Base-by-base conservation (phyloP, 805 yeast genomes). In the Saturnispora galanensis region DNA sequence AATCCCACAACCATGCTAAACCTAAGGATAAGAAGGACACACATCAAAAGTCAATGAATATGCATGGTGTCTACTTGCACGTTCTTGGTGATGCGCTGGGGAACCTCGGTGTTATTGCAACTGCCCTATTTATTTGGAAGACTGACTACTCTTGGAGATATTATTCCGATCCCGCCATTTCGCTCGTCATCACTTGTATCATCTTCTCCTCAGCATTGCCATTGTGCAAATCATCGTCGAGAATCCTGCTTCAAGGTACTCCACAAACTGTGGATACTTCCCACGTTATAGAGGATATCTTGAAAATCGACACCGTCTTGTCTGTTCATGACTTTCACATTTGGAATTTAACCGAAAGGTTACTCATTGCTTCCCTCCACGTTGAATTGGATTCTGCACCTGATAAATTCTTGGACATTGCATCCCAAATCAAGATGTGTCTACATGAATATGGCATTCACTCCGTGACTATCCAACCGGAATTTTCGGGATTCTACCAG, bases 31-130 rank as follows among this genome's bases (percentile, higher is more conserved):
- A 50, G 36, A 16, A 10, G 1, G 45, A 48, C 10, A 33, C 9
- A 13, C 49, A 50, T 31, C 57, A 60, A 30, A 77, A 74, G 58
- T 84, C 96, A n/a, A 69, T 90, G 68, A 90, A 93, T 64, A 90
- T 90, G 97, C 89, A 86, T 56, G 98, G 98, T 51, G 97, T 90
- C 3, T 93, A 86, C 59, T 70, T 90, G 57, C 98, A 90, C 59
- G 98, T 93, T 10, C 50, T 93, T 54, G 97, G 97, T 38, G 98
- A 90, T 64, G 97, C 97, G 1, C 69, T 90, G 46, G 97, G 98
- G 50, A 90, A 90, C 59, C 67, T 90, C 44, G 97, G 97, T 52
- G 98, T 90, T 42, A 93, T 90, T 46, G 62, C 73, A 4, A 81
- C 96, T 2, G 98, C 97, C 3, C 50, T 90, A 31, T 82, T 90